Base-by-base conservation (phyloP, 2,329 filamentous ascomycete genomes). In the Colletotrichum sp. region DNA sequence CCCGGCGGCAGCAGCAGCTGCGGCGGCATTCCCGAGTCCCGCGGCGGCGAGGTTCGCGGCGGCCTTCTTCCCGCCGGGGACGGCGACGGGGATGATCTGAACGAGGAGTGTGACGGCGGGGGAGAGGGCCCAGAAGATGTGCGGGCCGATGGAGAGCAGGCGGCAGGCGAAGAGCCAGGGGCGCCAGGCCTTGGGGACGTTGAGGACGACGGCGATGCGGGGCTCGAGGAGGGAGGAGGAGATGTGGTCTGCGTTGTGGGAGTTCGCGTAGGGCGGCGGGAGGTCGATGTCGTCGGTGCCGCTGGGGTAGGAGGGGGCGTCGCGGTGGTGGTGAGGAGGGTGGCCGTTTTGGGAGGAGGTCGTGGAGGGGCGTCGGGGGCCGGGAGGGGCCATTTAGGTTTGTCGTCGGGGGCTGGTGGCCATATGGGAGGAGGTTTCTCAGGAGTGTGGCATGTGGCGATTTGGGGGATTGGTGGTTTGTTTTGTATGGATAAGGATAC, bases 191-290 rank as follows among this genome's bases (percentile, higher is more conserved):
- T 89, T 89, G 70, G 93, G 92, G 18, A 97, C 91, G 68, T 95
- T 94, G 63, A 96, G 89, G 36, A 95, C 90, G 80, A 96, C 94
- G 78, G 95, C 95, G 72, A 96, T 92, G 72, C 94, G 94, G 15
- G 95, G 95, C 81, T 96, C 94, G 59, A 95, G 88, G 69, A 93
- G 86, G 18, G 90, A 85, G 21, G 80, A 78, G 73, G 78, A 67
- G 21, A 78, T 67, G 63, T 77, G 57, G 72, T 69, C 76, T 16
- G 72, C 72, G 16, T 65, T 32, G 71, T n/a, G 44, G 44, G 18
- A 4, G 18, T 49, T 49, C n/a, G 44, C 44, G 44, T 73, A 67
- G 52, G 71, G 69, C 49, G 71, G 52, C 10, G 64, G 36, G 49
- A 10, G 44, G 30, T 59, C 28, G 36, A 16, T 13, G 28, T 39